Base-by-base conservation (phyloP, 495 filamentous ascomycete species). In the Penicillium samsonianum region DNA sequence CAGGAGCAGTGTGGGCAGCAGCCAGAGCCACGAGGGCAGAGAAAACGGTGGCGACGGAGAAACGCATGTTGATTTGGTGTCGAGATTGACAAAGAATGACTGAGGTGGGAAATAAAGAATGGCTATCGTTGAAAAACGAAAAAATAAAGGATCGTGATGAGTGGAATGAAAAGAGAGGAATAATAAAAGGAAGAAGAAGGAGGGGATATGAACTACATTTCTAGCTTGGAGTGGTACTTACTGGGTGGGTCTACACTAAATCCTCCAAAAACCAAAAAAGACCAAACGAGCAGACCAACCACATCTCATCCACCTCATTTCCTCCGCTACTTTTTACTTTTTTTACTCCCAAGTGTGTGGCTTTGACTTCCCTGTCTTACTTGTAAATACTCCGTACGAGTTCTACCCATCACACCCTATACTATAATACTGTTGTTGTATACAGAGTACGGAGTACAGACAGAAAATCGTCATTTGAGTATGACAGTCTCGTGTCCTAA, bases 21-120 rank as follows among this genome's bases (percentile, higher is more conserved):
- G 77, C 81, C 40, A 83, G 30, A 65, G 78, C 74, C 49, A 75
- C 73, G 49, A 87, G 67, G 65, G 75, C 73, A 22, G 80, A 73
- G 58, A 78, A 50, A 62, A 82, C 48, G 48, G 78, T 64, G 47
- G 75, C 58, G 45, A 68, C 59, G 58, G 80, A 73, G 71, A 82
- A 77, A 67, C 74, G 79, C 83, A 86, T 86, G 64, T 65, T 83
- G 63, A 47, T 35, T 43, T n/a, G 5, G 46, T 62, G 37, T 55
- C 45, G 11, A 37, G 63, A 53, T 58, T 51, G 26, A 48, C 30
- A 68, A 61, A 61, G 63, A 60, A 44, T 68, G 61, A 67, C 65
- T 62, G 52, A 42, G 40, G 61, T 67, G 59, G 59, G 62, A 43
- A 30, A 19, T 51, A 64, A 59, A 50, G 60, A 62, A 40, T 48